Evolutionary conservation across 148 eudicot genomes (phyloP).

Genomic region (Talinum fruticosum): DNA sequence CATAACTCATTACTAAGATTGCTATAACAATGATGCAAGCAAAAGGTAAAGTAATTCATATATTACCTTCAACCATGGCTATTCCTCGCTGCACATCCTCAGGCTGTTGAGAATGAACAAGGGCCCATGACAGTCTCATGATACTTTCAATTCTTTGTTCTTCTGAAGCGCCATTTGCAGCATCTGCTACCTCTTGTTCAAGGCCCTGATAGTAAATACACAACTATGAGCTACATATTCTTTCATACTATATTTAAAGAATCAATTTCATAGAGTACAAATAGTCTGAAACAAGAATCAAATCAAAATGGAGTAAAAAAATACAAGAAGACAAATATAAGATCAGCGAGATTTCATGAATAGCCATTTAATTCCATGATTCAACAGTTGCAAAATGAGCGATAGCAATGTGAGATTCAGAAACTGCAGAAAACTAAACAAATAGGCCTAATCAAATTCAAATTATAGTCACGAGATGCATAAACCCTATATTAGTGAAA

Average conservation of each 20-base stretch:
- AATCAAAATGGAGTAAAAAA: neutral
- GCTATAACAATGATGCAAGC: too few relatives aligned
- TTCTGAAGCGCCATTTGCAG: slow-evolving; percentile 51
- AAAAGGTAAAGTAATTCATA: neutral
- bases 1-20: too few relatives aligned
- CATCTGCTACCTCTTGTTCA: slow-evolving; percentile 74
- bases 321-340: neutral
- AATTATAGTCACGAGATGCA: neutral
- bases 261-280: neutral
- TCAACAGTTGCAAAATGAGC: neutral
- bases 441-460: neutral
- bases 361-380: neutral
- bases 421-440: neutral
- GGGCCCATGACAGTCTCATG: slow-evolving; percentile 85
- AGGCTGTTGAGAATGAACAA: slow-evolving; percentile 68
- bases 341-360: neutral
- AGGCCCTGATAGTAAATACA: slow-evolving; percentile 38
- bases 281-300: neutral
- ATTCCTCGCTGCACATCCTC: slow-evolving; percentile 88
- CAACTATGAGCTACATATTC: neutral
- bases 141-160: slow-evolving; percentile 54
- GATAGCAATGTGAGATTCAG: neutral
- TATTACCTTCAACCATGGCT: slow-evolving; percentile 91
- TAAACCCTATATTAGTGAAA: neutral
- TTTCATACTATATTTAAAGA: too few relatives aligned